phyloP scores from a whole-genome alignment of 2,329 filamentous ascomycete species.

The Penicillium crustosum region DNA sequence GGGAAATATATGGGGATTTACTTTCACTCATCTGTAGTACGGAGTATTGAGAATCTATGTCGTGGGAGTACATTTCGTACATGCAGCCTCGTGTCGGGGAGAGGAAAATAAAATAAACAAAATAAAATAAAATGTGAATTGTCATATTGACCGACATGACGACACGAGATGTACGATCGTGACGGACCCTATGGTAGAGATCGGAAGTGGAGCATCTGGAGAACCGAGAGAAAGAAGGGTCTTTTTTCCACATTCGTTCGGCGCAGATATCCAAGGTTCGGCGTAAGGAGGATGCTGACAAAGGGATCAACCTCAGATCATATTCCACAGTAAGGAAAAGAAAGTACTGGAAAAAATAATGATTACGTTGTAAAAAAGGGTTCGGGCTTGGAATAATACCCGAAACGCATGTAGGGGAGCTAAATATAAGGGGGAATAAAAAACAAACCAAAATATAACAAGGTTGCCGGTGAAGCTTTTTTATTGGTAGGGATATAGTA shows the following conservation, averaged over 20 bases:
- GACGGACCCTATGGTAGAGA: constrained; percentile 3
- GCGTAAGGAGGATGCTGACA: constrained; percentile 4
- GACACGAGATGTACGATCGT: constrained; percentile 7
- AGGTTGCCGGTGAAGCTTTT: neutral
- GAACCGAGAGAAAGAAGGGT: neutral
- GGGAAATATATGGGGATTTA: neutral
- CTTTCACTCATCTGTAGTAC: neutral
- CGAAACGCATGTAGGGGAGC: constrained; percentile 1
- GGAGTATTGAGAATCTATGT: neutral
- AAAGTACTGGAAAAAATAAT: neutral
- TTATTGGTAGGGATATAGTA: constrained; percentile 7
- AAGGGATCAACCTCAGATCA: neutral
- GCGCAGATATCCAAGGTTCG: neutral
- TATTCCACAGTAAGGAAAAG: neutral
- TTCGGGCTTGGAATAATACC: neutral
- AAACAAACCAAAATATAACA: neutral
- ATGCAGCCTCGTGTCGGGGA: constrained; percentile 9
- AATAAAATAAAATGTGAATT: neutral
- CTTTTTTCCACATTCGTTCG: constrained; percentile 3
- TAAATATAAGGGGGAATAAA: neutral
- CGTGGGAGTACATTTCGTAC: neutral
- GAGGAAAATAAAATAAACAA: neutral
- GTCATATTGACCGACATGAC: constrained; percentile 10
- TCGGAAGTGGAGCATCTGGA: constrained; percentile 11
- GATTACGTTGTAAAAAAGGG: neutral